Conservation (phyloP, 306 rosid species). For the Cajanus cajan region DNA sequence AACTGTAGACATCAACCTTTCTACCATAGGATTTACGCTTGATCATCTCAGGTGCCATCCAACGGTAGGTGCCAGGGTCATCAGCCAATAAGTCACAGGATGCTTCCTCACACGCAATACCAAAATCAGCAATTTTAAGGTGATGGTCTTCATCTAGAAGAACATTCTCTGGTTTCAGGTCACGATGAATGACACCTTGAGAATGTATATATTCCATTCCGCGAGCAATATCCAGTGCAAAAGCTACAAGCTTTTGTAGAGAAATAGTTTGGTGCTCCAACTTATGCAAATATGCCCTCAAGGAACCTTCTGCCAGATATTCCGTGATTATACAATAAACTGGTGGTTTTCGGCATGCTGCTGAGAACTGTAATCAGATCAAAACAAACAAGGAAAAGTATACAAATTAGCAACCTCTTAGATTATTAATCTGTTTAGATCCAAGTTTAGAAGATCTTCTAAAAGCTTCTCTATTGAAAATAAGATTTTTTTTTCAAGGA, state of each 20-base stretch:
- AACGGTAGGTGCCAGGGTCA: conserved; percentile 92
- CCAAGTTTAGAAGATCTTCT: too few species aligned
- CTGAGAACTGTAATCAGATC: conserved; percentile 64
- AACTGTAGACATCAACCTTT: conserved; percentile 92
- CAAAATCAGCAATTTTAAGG: conserved; percentile 93
- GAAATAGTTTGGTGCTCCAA: conserved; percentile 62
- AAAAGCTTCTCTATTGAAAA: too few species aligned
- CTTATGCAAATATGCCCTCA: conserved; percentile 84
- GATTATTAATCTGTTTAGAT: too few species aligned
- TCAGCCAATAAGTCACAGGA: conserved; percentile 72
- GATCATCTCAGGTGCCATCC: conserved; percentile 99
- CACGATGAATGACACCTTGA: conserved; percentile 84
- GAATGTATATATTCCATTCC: conserved; percentile 95
- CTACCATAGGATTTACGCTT: conserved; percentile 74
- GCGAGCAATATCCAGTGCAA: conserved; percentile 81
- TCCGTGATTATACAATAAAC: conserved; percentile 84
- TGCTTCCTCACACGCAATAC: conserved; percentile 86
- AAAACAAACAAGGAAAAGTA: conserved; percentile 26
- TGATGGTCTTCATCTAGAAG: conserved; percentile 56
- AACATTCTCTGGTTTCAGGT: conserved; percentile 91
- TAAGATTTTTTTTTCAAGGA: too few species aligned
- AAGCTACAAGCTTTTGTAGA: conserved; percentile 46
- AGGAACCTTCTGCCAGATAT: conserved; percentile 77
- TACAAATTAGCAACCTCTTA: background rate
- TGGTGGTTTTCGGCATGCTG: conserved; percentile 83